Evolutionary conservation across 345 rosid genomes (phyloP), one percentile per base, ranked within the genome.

Genomic region (Eucalyptus cloeziana): DNA sequence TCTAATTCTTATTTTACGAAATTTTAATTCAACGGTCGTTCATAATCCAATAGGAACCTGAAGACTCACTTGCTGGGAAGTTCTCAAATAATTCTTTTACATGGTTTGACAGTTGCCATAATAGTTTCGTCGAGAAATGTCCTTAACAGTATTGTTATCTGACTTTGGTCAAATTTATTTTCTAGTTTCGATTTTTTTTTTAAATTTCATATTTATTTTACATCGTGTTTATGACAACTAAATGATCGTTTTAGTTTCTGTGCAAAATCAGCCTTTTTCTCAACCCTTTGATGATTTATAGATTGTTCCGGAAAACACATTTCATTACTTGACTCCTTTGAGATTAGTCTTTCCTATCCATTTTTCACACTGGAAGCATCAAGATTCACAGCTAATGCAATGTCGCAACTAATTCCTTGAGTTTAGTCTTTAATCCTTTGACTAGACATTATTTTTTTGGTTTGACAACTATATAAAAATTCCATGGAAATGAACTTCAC

Each of bases 401-500:
- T 52, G 56, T 56, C n/a, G 9, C 62, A 24, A 24, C 62, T 24
- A 9, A 22, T 56, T 13, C 69, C 13, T 60, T 60, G 31, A 60
- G 31, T 60, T 60, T 25, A 60, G 69, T 60, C 69, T 60, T 60
- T 60, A 56, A 22, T 9, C 62, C 27, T 56, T 56, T 56, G 2
- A 13, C 17, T 56, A 12, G 15, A 62, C 33, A 12, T 27, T 13
- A 62, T 8, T 27, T 27, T 62, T 62, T 62, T 3, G 8, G 8
- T 12, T 62, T 27, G 8, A 13, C 69, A 12, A 62, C 69, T 27
- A 1, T 56, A 60, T 60, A 60, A 60, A 60, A 60, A 31, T 60
- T 25, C 67, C 2, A 7, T 1, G 31, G 67, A 12, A 25, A 60
- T 0, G 7, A 27, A 0, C 67, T 27, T 60, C 15, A 10, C 14